Evolutionary conservation across 208 protist species (phyloP).

Genomic region (Leishmania martiniquensis): DNA sequence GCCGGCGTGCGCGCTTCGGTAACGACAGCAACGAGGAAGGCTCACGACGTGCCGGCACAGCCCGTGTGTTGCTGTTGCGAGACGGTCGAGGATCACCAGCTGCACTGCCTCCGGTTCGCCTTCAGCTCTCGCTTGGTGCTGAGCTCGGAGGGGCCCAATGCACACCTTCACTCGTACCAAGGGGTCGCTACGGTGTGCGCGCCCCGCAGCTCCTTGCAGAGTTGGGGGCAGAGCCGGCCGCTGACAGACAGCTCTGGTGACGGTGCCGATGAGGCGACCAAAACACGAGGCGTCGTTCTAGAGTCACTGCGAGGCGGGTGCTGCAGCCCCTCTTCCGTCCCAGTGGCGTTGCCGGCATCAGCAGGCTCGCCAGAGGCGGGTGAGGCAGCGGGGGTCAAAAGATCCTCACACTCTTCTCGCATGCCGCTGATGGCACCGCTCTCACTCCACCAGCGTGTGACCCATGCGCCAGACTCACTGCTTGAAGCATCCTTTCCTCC

Average conservation of each 20-base stretch:
- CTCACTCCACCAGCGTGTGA: slow-evolving; percentile 1
- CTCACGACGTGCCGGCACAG: background rate
- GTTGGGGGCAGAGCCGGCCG: slow-evolving; percentile 3
- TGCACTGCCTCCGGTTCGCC: slow-evolving; percentile 33
- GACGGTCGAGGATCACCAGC: slow-evolving; percentile 24
- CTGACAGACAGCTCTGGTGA: background rate
- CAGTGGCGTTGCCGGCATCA: background rate
- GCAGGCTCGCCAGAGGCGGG: background rate
- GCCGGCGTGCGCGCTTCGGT: background rate
- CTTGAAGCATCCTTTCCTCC: background rate
- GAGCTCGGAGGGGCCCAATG: slow-evolving; percentile 67
- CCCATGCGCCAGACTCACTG: background rate
- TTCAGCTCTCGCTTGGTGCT: slow-evolving; percentile 29
- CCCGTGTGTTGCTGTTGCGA: slow-evolving; percentile 4
- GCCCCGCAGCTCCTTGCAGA: slow-evolving; percentile 17
- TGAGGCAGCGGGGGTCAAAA: background rate
- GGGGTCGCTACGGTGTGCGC: slow-evolving; percentile 33
- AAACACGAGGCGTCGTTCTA: background rate
- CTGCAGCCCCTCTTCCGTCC: background rate
- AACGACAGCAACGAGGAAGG: background rate
- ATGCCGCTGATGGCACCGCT: slow-evolving; percentile 17
- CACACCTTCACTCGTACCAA: slow-evolving; percentile 59
- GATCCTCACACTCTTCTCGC: slow-evolving; percentile 6
- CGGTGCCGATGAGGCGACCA: background rate
- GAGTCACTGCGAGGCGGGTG: background rate